phyloP scores from a whole-genome alignment of 2,329 filamentous ascomycete genomes.

The Teratosphaeria zuluensis region DNA sequence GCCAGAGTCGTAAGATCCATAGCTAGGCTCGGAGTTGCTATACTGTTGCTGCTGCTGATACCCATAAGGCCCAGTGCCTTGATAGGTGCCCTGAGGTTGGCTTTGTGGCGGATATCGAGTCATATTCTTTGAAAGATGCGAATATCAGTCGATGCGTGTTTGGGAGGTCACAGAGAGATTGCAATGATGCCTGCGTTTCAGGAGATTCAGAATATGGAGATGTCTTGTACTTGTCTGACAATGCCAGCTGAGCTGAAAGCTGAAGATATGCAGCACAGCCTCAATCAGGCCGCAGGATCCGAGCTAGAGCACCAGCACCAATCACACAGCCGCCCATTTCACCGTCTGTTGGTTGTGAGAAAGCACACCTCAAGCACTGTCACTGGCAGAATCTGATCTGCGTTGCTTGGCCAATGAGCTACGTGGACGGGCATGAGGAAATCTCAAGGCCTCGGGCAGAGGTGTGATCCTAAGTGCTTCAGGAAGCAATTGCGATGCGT shows the following conservation, averaged over 20 bases:
- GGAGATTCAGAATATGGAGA: neutral
- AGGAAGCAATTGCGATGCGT: too few species aligned
- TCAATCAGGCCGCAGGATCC: neutral
- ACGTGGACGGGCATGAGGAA: too few species aligned
- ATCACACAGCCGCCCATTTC: neutral
- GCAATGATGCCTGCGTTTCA: neutral
- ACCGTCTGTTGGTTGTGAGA: too few species aligned
- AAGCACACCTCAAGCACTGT: too few species aligned
- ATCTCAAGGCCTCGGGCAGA: too few species aligned
- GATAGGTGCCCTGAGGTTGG: slow-evolving; percentile 1
- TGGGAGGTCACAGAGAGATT: neutral
- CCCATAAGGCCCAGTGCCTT: slow-evolving; percentile 4
- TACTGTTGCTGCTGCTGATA: slow-evolving; percentile 3
- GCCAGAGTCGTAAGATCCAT: slow-evolving; percentile 2
- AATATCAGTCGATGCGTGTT: neutral
- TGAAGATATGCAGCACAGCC: neutral
- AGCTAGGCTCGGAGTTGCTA: neutral
- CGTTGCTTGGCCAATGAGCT: too few species aligned
- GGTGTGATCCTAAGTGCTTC: too few species aligned
- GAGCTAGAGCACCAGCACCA: neutral
- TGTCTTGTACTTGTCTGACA: neutral
- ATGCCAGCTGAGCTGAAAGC: neutral
- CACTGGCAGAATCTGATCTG: too few species aligned
- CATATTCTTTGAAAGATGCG: slow-evolving; percentile 1
- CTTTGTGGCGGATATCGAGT: slow-evolving; percentile 9